Percentiles rank a stretch among this genome's conserved stretches.
These are phyloP conservation scores for Skeletonema grethae DNA, from an alignment of 108 stramenopile genomes.

Conservation along the genomic window DNA sequence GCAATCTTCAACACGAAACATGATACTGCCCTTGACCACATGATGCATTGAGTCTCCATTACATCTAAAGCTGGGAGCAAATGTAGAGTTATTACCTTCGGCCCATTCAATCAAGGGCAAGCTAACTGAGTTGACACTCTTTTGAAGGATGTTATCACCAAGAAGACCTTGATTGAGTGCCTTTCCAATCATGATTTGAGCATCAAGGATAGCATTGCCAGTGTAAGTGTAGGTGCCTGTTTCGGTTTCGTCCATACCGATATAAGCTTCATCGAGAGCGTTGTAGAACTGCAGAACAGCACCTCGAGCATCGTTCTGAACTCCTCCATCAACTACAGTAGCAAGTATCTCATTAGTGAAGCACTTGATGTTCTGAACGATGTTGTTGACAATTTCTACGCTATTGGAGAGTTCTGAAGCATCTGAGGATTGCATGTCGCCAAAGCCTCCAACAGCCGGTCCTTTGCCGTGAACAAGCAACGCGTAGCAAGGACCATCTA, in stretches of 20 bases:
- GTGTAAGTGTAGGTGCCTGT: slow-evolving; percentile 1
- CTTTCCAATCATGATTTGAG: slow-evolving; percentile 18
- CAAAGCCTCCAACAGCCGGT: slow-evolving; percentile 32
- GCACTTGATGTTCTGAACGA: slow-evolving; percentile 12
- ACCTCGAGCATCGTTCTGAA: slow-evolving; percentile 21
- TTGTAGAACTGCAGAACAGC: slow-evolving; percentile 16
- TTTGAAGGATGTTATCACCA: slow-evolving; percentile 5
- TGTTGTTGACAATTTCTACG: slow-evolving; percentile 7
- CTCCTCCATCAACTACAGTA: neutral
- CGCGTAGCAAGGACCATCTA: slow-evolving; percentile 32
- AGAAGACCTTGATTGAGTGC: slow-evolving; percentile 3
- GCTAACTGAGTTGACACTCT: slow-evolving; percentile 1
- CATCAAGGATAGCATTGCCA: slow-evolving; percentile 11
- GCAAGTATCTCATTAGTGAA: slow-evolving; percentile 18
- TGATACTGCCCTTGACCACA: slow-evolving; percentile 7
- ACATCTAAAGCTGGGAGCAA: slow-evolving; percentile 8
- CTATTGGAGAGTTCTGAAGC: neutral
- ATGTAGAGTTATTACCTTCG: neutral
- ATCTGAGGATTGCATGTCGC: neutral
- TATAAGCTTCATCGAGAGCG: neutral
- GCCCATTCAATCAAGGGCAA: neutral
- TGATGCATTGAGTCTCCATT: slow-evolving; percentile 24
- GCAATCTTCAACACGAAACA: slow-evolving; percentile 20
- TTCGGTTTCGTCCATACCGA: neutral
- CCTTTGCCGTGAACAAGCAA: slow-evolving; percentile 30